Base-by-base conservation (phyloP, 108 stramenopile species). In the Chaetoceros tenuissimus region DNA sequence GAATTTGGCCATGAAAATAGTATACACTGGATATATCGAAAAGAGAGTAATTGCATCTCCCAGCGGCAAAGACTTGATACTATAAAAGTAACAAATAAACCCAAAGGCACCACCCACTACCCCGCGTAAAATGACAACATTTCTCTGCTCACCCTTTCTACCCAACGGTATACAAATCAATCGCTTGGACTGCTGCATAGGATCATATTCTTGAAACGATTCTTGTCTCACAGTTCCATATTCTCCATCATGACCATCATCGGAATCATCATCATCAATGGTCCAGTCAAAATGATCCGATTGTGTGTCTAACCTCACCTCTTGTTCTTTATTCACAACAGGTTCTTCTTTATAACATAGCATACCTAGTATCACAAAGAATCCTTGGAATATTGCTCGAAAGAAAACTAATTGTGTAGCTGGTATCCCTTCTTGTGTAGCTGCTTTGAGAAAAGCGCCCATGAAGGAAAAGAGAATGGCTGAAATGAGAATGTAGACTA, bases 11-110 rank as follows among this genome's bases (percentile, higher is more conserved):
- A 67, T 24, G 25, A 74, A 60, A 21, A 79, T 63, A 3, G 73
- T 79, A 25, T 74, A 21, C 47, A 79, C 23, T n/a, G 78, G 78
- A 58, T 74, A 67, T 24, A 79, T 50, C 21, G 60, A 59, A 28
- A 79, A 22, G 1, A 79, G 44, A 27, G 78, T 68, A 24, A 67
- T 65, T 25, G 78, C 78, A 59, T 79, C 78, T 17, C 78, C 78
- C 30, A 79, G 49, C 0, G 78, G 78, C 10, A 79, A 47, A 1
- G 57, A 60, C 22, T 53, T 60, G 22, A 73, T 66, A 27, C 62
- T 51, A 46, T 71, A 59, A 48, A 55, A 79, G 28, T 71, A 57
- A 22, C 64, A 45, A 30, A 71, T 24, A 31, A 74, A 74, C 10
- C 78, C 73, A 40, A 66, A 47, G 7, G 73, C 78, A 5, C 53